A percentile compares a stretch with the other conserved stretches of the same genome.
phyloP scores from a whole-genome alignment of 169 alveolate genomes.

The Amoebophrya sp. region DNA sequence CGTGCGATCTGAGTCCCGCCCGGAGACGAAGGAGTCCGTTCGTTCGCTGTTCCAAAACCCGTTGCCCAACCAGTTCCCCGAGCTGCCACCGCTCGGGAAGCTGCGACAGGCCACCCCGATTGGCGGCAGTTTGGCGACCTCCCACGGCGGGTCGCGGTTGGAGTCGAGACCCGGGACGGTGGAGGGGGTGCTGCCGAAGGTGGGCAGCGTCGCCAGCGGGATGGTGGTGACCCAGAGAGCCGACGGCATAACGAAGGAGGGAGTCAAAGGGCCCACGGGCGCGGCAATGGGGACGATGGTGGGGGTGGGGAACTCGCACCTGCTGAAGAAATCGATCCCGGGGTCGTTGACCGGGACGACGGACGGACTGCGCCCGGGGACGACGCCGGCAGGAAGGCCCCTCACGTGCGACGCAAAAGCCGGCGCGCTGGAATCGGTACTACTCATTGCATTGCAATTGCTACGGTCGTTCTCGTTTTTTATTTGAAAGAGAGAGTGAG shows the following conservation, averaged over 20 bases:
- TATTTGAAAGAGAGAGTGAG: too few relatives aligned
- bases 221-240: not conserved
- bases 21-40: not conserved
- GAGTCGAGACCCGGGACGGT: not conserved
- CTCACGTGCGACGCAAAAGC: not conserved
- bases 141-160: not conserved
- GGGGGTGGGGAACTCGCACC: not conserved
- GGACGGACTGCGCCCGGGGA: not conserved
- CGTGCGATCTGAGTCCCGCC: not conserved
- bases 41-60: not conserved
- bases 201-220: not conserved
- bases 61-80: not conserved
- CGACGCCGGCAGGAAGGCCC: not conserved
- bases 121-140: not conserved
- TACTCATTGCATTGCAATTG: not conserved
- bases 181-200: not conserved
- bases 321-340: not conserved
- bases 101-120: not conserved
- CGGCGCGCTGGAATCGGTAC: not conserved
- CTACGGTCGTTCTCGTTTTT: not conserved
- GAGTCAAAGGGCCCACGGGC: not conserved
- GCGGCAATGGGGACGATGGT: not conserved
- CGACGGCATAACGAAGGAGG: not conserved
- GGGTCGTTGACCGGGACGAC: not conserved
- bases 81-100: not conserved